A percentile compares a stretch with the other conserved stretches of the same genome.
Evolutionary conservation across 1,284 basidiomycete species (phyloP).

Genomic region (Rhodotorula sp.): DNA sequence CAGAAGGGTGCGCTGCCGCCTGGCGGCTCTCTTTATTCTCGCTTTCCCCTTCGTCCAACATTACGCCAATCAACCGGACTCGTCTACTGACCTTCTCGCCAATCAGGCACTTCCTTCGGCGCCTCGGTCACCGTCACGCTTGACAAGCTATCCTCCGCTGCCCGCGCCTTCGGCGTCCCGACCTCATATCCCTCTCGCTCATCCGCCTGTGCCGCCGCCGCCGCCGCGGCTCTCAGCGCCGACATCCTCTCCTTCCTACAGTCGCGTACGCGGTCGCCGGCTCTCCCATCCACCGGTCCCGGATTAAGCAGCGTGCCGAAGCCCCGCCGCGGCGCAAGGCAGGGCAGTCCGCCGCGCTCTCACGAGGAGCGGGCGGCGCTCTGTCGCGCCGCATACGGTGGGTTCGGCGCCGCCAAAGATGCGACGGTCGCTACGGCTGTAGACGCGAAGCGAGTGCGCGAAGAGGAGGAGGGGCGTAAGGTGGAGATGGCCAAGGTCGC

Average conservation of each 20-base stretch:
- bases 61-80: too few relatives aligned
- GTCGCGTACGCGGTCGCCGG: neutral
- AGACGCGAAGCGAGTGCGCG: neutral
- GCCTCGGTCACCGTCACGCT: slow-evolving; percentile 5
- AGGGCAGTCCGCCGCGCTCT: neutral
- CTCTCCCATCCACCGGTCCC: neutral
- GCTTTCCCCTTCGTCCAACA: too few relatives aligned
- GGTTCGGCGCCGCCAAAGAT: neutral
- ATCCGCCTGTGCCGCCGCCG: neutral
- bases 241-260: slow-evolving; percentile 7
- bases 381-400: slow-evolving; percentile 1
- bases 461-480: too few relatives aligned
- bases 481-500: neutral
- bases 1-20: neutral
- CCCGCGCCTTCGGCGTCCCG: slow-evolving; percentile 4
- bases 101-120: neutral
- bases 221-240: neutral
- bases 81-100: neutral
- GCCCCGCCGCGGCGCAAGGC: neutral
- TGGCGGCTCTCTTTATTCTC: neutral
- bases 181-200: too few relatives aligned
- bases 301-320: neutral
- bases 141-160: neutral
- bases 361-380: neutral
- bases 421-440: neutral